These are phyloP conservation scores for Candida boidinii DNA, from an alignment of 805 yeast genomes.

Conservation along the genomic window DNA sequence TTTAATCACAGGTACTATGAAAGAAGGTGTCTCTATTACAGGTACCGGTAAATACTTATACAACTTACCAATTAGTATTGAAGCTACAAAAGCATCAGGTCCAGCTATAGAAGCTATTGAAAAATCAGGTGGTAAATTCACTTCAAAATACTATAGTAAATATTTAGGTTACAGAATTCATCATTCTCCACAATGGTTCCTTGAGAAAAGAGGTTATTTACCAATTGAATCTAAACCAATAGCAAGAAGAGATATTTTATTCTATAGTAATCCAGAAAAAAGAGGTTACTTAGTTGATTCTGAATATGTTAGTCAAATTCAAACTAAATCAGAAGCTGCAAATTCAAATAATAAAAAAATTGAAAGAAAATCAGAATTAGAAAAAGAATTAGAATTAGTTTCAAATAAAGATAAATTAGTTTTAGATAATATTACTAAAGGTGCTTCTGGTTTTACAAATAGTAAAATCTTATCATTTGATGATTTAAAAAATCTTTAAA, in stretches of 20 bases:
- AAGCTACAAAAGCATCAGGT: conserved; percentile 73
- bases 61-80: conserved; percentile 60
- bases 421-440: conserved; percentile 3
- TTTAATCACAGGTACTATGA: conserved; percentile 58
- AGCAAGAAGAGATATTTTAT: conserved; percentile 69
- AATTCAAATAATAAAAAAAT: too few relatives aligned
- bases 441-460: conserved; percentile 12
- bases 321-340: conserved; percentile 1
- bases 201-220: conserved; percentile 63
- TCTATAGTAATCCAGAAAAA: conserved; percentile 60
- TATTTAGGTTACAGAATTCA: conserved; percentile 65
- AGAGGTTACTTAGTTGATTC: conserved; percentile 59
- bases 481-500: conserved; percentile 19
- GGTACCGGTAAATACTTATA: conserved; percentile 50
- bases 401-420: background rate
- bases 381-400: conserved; percentile 13
- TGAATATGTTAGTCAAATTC: conserved; percentile 27
- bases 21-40: conserved; percentile 75
- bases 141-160: conserved; percentile 61
- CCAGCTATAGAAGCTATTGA: conserved; percentile 72
- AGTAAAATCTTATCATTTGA: conserved; percentile 16
- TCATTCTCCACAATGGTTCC: conserved; percentile 61
- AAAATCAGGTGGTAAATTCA: conserved; percentile 61
- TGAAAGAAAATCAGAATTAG: conserved; percentile 14
- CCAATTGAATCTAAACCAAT: conserved; percentile 86